phyloP scores from a whole-genome alignment of 495 filamentous ascomycete species.

The Lentithecium fluviatile region DNA sequence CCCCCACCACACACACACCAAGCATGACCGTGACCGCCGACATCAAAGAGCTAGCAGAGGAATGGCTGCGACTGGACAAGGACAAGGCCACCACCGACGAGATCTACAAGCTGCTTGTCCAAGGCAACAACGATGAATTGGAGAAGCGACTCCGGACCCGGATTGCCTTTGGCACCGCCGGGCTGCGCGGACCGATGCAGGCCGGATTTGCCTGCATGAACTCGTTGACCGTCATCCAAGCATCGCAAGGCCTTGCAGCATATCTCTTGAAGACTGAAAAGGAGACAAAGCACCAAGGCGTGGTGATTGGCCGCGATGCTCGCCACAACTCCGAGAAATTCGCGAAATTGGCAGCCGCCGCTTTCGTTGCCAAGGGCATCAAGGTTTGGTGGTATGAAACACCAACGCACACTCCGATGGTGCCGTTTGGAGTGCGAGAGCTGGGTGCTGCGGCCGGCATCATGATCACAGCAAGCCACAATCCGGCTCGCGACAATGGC shows the following conservation, averaged over 20 bases:
- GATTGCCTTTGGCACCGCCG: conserved; percentile 70
- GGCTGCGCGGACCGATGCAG: conserved; percentile 67
- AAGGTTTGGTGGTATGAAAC: conserved; percentile 61
- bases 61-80: conserved; percentile 67
- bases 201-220: conserved; percentile 73
- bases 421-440: conserved; percentile 63
- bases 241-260: conserved; percentile 67
- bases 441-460: conserved; percentile 62
- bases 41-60: conserved; percentile 41
- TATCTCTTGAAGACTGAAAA: conserved; percentile 52
- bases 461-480: conserved; percentile 74
- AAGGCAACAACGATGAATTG: conserved; percentile 52
- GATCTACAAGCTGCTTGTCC: conserved; percentile 56
- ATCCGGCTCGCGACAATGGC: conserved; percentile 68
- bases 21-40: conserved; percentile 13
- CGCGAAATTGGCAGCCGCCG: conserved; percentile 62
- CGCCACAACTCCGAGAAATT: conserved; percentile 66
- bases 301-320: conserved; percentile 69
- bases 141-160: conserved; percentile 57
- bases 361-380: conserved; percentile 61
- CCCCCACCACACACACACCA: too few species aligned
- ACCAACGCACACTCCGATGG: conserved; percentile 62
- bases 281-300: conserved; percentile 44
- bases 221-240: conserved; percentile 66
- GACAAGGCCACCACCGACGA: conserved; percentile 59